Conservation (phyloP, 2,329 filamentous ascomycete species). For the Ophiostoma populinum region DNA sequence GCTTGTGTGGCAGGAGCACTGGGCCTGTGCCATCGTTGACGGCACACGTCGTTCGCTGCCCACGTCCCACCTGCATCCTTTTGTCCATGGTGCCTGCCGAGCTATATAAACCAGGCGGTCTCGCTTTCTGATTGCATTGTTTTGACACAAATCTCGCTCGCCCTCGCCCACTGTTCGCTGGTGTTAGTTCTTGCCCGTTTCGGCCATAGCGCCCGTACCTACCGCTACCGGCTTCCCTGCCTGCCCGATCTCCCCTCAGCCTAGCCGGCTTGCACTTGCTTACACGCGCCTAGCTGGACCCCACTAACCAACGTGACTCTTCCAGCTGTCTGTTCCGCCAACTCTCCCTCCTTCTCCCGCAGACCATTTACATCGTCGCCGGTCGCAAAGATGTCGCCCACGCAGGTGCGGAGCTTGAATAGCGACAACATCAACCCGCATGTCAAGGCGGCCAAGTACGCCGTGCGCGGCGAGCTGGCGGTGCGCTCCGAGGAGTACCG, state of each 20-base stretch:
- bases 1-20: too few species aligned
- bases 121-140: background rate
- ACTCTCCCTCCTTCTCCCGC: background rate
- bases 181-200: constrained; percentile 6
- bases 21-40: too few species aligned
- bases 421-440: constrained; percentile 85
- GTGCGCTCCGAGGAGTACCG: constrained; percentile 87
- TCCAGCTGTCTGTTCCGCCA: background rate
- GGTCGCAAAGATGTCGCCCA: constrained; percentile 18
- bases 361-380: constrained; percentile 5
- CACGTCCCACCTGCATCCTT: too few species aligned
- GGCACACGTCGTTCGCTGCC: too few species aligned
- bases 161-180: constrained; percentile 1
- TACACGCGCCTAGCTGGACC: background rate
- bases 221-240: constrained; percentile 1
- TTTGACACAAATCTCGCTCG: background rate
- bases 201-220: constrained; percentile 3
- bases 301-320: constrained; percentile 5
- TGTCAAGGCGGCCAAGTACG: constrained; percentile 79
- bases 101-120: too few species aligned
- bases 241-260: too few species aligned
- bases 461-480: constrained; percentile 88
- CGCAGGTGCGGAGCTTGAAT: constrained; percentile 35
- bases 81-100: too few species aligned
- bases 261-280: too few species aligned